Evolutionary conservation across 805 yeast genomes (phyloP), one percentile per base, ranked within the genome.

Genomic region (Clavispora santaluciae): DNA sequence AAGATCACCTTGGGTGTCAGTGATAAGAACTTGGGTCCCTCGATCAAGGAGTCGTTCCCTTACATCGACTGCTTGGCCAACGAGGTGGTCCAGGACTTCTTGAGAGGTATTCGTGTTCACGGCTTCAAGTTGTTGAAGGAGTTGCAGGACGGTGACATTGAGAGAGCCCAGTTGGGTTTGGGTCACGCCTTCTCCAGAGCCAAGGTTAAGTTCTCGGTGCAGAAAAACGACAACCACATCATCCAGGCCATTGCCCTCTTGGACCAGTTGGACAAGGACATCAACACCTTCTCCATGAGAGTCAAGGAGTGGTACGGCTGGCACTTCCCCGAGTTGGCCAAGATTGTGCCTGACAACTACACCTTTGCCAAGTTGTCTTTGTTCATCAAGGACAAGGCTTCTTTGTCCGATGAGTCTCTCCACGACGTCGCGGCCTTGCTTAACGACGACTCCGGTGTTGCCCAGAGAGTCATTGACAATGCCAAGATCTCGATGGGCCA

Each of bases 181-280:
- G 96, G 97, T 60, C 99, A 93, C 65, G 99, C 99, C 57, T 93
- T 93, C 75, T 93, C 98, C 45, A 82, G 99, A 73, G 93, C 97
- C 56, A 93, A 93, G 75, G 99, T 93, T 64, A 93, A 93, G 91
- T 93, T 93, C 66, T 85, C 95, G 38, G 98, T 95, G 43, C 96
- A 90, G 72, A 93, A 93, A 78, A 93, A 93, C 68, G 99, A 93
- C 70, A 93, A 93, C 78, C 99, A 93, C 70, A 93, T 93, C 63
- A 93, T 93, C 64, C 99, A 93, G 76, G 96, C 99, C 39, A 93
- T 93, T 73, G 97, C 99, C 38, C 76, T 91, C 55, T 79, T 93
- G 59, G 99, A 95, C 64, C 96, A 93, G 72, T 81, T 93, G 59
- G 99, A 93, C 72, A 95, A 95, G 73, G 99, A 93, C 65, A 85